Evolutionary conservation across 495 filamentous ascomycete genomes (phyloP), one percentile per base, ranked within the genome.

Genomic region (Penicillium soppii): DNA sequence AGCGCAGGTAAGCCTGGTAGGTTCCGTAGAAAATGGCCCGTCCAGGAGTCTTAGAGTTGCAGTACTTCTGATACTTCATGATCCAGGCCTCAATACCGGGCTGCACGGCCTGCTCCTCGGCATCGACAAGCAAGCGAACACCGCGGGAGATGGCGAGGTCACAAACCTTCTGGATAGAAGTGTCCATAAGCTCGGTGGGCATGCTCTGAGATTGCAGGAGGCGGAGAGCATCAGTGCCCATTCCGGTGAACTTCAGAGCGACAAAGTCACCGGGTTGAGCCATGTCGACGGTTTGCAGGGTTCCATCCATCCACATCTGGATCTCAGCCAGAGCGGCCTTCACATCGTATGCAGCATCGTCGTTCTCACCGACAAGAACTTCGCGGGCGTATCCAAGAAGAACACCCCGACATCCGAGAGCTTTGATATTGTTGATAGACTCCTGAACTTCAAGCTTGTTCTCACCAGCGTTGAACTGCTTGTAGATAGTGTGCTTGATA

Each of bases 221-320:
- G 40, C 81, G 72, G 19, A 95, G 76, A 0, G 87, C 89, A 53
- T 86, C 83, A n/a, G 73, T 73, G 13, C 92, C 92, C 53, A 92
- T 91, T n/a, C 92, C 92, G 16, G 88, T 92, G 71, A 94, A 94
- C 77, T 97, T 97, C 47, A 96, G 67, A 2, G 89, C 91, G 25
- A 96, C 84, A 61, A 91, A 96, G 60, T 96, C 91, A 5, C 88
- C 89, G 6, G 80, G 74, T 30, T 78, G 74, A 0, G 87, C 81
- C 71, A 95, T 84, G 13, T 80, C 72, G 5, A 97, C 84, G 0
- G 90, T 94, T 54, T 86, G 81, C 45, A 92, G 56, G 4, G 88
- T 89, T 4, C 90, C 89, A 30, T 82, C 75, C 27, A 82, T 74
- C 91, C 91, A 96, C 23, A 75, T 77, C 49, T 75, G 73, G 44